Evolutionary conservation across 106 monocot species (phyloP), one percentile per base, ranked within the genome.

Genomic region (Platanthera zijinensis): DNA sequence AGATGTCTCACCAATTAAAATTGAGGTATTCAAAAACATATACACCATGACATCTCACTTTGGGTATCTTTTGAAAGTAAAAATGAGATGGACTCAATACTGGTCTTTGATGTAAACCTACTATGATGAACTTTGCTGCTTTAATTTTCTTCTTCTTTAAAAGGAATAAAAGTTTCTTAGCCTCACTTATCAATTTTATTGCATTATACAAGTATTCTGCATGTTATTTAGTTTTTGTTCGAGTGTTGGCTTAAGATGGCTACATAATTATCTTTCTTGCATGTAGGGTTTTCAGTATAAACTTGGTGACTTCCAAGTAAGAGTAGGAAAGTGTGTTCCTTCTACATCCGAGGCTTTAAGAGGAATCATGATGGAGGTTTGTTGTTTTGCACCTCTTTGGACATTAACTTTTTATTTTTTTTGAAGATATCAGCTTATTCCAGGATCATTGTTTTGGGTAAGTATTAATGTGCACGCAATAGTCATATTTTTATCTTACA

Each of bases 281-380:
- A 39, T 79, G 25, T 72, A 97, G 97, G 97, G 97, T 28, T 84
- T 86, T 71, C 97, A 97, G 47, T 97, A 97, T 52, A 78, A 86
- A 84, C 85, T 93, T 80, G 97, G 97, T 45, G 97, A 97, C 61
- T 97, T 97, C 78, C 77, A 73, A 53, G 15, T 97, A 74, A 87
- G 93, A 78, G 84, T 97, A 50, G 97, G 94, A 57, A 97, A 97
- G 78, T 94, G 91, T 54, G 80, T 91, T 61, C 87, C 87, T 66
- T 77, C 83, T 6, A 61, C 70, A 28, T 82, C 91, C 9, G 97
- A 97, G 57, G 79, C 73, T 62, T 80, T 94, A 54, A 91, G 97
- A 75, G 97, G 97, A 82, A 91, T 97, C 39, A 91, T 97, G 89
- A 97, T 97, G 94, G 97, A 97, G 97, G 95, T 92, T 76, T 71